These are phyloP conservation scores for Candida tropicalis DNA, from an alignment of 1,139 yeast species.

Conservation along the genomic window DNA sequence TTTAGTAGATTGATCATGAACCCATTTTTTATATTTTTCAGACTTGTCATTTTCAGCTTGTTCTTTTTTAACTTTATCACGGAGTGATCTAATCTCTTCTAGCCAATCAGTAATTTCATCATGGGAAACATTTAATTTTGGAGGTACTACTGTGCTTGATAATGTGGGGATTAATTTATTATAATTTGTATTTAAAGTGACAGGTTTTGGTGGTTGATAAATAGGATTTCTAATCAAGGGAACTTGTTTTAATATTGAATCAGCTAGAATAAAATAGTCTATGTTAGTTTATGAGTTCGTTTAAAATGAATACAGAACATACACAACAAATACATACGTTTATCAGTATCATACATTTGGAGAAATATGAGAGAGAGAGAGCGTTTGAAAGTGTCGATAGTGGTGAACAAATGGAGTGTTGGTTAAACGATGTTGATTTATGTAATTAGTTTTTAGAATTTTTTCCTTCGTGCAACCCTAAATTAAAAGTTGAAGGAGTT, in stretches of 20 bases:
- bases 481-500: too few relatives aligned
- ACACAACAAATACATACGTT: slow-evolving; percentile 19
- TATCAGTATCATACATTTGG: slow-evolving; percentile 24
- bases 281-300: not conserved
- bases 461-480: too few relatives aligned
- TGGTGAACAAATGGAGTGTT: too few relatives aligned
- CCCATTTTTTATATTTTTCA: slow-evolving; percentile 34
- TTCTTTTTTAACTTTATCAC: slow-evolving; percentile 15
- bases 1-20: slow-evolving; percentile 32
- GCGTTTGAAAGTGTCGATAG: too few relatives aligned
- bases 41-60: slow-evolving; percentile 17
- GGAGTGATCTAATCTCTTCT: slow-evolving; percentile 25
- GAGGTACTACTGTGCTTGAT: slow-evolving; percentile 39
- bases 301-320: not conserved
- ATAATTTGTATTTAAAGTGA: slow-evolving; percentile 56
- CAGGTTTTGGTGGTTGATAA: slow-evolving; percentile 59
- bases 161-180: slow-evolving; percentile 41
- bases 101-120: slow-evolving; percentile 35
- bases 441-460: too few relatives aligned
- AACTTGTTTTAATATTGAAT: slow-evolving; percentile 53
- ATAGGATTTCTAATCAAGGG: slow-evolving; percentile 61
- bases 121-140: slow-evolving; percentile 34
- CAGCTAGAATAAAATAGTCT: slow-evolving; percentile 36
- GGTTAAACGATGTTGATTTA: too few relatives aligned
- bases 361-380: not conserved